These are phyloP conservation scores for Cercospora canescens DNA, from an alignment of 2,329 filamentous ascomycete genomes.

Conservation along the genomic window DNA sequence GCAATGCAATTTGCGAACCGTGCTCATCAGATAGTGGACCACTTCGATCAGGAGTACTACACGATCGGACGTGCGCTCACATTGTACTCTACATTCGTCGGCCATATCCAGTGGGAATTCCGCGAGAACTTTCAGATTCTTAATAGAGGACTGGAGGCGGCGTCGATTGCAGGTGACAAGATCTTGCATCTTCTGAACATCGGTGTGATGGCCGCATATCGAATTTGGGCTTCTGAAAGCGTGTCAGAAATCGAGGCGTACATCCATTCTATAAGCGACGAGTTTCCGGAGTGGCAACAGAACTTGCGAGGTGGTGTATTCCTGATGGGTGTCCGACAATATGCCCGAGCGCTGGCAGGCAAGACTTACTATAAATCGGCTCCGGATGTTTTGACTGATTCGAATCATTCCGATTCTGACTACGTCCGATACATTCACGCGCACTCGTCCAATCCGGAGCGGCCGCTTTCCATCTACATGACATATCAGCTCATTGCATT, in stretches of 20 bases:
- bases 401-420: slow-evolving; percentile 62
- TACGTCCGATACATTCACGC: slow-evolving; percentile 54
- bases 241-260: slow-evolving; percentile 68
- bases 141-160: slow-evolving; percentile 66
- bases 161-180: slow-evolving; percentile 67
- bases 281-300: slow-evolving; percentile 69
- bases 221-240: slow-evolving; percentile 70
- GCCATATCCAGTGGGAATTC: slow-evolving; percentile 68
- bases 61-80: slow-evolving; percentile 69
- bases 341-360: slow-evolving; percentile 69
- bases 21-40: slow-evolving; percentile 64
- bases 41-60: slow-evolving; percentile 61
- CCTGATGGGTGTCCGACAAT: slow-evolving; percentile 66
- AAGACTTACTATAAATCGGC: slow-evolving; percentile 62
- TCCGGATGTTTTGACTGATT: slow-evolving; percentile 63
- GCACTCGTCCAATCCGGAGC: slow-evolving; percentile 57
- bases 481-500: slow-evolving; percentile 49
- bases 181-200: slow-evolving; percentile 71
- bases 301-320: slow-evolving; percentile 72
- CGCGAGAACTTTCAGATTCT: slow-evolving; percentile 59
- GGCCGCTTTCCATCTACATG: slow-evolving; percentile 68
- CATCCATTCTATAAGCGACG: slow-evolving; percentile 70
- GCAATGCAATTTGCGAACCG: slow-evolving; percentile 65
- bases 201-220: slow-evolving; percentile 65
- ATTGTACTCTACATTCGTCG: slow-evolving; percentile 67